phyloP scores from a whole-genome alignment of 2,329 filamentous ascomycete species.

The Arthrobotrys pseudoclavata region DNA sequence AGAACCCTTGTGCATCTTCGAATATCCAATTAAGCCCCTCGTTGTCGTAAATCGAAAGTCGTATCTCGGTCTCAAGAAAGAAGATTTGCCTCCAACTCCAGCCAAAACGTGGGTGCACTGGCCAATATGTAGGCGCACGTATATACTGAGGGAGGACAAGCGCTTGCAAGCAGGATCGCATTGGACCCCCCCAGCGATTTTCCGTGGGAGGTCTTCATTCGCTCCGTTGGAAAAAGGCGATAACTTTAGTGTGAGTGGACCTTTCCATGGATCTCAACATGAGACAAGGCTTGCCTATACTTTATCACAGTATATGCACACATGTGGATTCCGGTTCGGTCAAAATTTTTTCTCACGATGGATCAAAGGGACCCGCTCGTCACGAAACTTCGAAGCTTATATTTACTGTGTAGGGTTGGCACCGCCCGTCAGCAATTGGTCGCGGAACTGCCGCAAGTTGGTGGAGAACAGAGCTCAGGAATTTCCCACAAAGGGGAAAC shows the following conservation, averaged over 20 bases:
- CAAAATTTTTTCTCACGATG: not conserved
- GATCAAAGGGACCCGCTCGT: not conserved
- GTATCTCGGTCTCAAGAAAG: constrained; percentile 11
- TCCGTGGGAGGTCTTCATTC: constrained; percentile 25
- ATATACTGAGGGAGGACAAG: not conserved
- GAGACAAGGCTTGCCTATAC: constrained; percentile 40
- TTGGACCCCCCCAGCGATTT: constrained; percentile 31
- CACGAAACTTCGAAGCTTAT: constrained; percentile 19
- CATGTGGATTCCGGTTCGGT: not conserved
- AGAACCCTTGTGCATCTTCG: constrained; percentile 11
- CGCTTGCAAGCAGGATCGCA: not conserved
- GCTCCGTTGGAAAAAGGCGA: constrained; percentile 19
- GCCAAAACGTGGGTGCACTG: not conserved
- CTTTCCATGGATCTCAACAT: constrained; percentile 43
- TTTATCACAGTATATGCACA: constrained; percentile 10
- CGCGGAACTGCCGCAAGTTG: constrained; percentile 20
- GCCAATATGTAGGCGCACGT: constrained; percentile 34
- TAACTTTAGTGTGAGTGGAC: constrained; percentile 47
- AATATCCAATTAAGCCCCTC: not conserved
- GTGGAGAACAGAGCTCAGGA: not conserved
- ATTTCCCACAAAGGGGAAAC: constrained; percentile 1
- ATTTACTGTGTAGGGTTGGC: not conserved
- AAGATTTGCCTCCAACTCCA: not conserved
- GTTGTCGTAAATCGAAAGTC: constrained; percentile 1
- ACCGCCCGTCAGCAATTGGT: constrained; percentile 15